Base-by-base conservation (phyloP, 2,329 filamentous ascomycete species). In the Penicillium sp. region DNA sequence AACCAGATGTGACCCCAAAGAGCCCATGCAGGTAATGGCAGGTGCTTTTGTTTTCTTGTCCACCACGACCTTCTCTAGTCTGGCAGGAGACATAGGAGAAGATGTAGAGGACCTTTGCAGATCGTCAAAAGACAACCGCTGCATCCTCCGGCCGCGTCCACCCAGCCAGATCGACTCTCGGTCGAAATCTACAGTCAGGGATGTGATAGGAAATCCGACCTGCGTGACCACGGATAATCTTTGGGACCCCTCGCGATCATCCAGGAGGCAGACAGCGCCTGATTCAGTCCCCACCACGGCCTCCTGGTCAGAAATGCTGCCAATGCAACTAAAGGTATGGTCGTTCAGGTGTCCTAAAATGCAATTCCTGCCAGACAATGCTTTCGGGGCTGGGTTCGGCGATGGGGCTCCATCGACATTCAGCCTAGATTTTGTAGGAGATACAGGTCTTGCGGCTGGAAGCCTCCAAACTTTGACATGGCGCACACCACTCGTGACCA, bases 401-500 rank as follows among this genome's bases (percentile, higher is more conserved):
- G 71, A 69, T 71, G 67, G 72, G 67, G 55, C 58, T 6, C 64
- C 63, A 25, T 78, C 78, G n/a, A 62, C 60, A 63, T 68, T 75
- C 71, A 86, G 83, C 63, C 83, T 85, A 70, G 84, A 75, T 71
- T 91, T 91, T 8, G 83, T 80, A 1, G 90, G 89, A 22, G 89
- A 89, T 5, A 78, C 77, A 17, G 82, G 78, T 43, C 72, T 80
- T 58, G 70, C 78, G 28, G 94, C 91, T 38, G 95, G 90, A 11
- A 95, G 84, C 66, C 89, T 88, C 95, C 95, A 99, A 53, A 96
- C 85, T 76, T 97, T 98, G 74, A 97, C 87, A 77, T 97, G 94
- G 28, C 95, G 87, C 54, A 95, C 90, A 14, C 95, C 95, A 25
- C 95, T 86, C 62, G 94, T 97, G 59, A 99, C 82, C 54, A 99